Base-by-base conservation (phyloP, 1,284 basidiomycete genomes). In the Wolfiporia cocos region DNA sequence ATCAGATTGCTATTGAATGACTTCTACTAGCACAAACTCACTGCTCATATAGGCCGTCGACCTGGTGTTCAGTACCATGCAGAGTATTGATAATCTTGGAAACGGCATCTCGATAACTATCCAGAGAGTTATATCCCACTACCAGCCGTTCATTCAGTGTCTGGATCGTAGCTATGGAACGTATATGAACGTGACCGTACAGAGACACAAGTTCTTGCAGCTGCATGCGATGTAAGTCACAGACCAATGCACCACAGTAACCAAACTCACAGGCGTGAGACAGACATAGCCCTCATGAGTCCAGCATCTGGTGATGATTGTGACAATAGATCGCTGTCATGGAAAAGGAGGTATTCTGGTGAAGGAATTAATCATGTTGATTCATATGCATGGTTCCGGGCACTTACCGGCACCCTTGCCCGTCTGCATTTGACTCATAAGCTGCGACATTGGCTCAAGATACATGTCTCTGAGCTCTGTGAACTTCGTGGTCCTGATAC, bases 401-500 rank as follows among this genome's bases (percentile, higher is more conserved):
- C n/a, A n/a, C n/a, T n/a, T 35, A 55, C 58, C 59, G 37, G 50
- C 37, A 44, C 53, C 46, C 5, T 31, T 36, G 0, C 63, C 63
- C 4, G 49, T 49, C 38, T 63, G 63, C 0, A 71, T 49, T n/a
- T 53, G 57, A 18, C 61, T 49, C 12, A 73, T 40, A 1, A 72
- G 36, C 26, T 28, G 26, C 14, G 34, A 42, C 26, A 70, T 48
- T 4, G 50, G 39, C 2, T 37, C 12, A 0, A 61, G 33, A 24
- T 68, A 53, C 1, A 51, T 7, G 20, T 39, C 35, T 3, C 55
- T 42, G 2, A 52, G 35, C 3, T 32, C 22, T 3, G 24, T 48
- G 18, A 47, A n/a, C n/a, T n/a, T 34, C 26, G 39, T 48, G 14
- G 20, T 10, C 4, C 17, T 5, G 10, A 44, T 28, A 14, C 26